phyloP scores from a whole-genome alignment of 2,329 filamentous ascomycete species.

The Leptographium flavum region DNA sequence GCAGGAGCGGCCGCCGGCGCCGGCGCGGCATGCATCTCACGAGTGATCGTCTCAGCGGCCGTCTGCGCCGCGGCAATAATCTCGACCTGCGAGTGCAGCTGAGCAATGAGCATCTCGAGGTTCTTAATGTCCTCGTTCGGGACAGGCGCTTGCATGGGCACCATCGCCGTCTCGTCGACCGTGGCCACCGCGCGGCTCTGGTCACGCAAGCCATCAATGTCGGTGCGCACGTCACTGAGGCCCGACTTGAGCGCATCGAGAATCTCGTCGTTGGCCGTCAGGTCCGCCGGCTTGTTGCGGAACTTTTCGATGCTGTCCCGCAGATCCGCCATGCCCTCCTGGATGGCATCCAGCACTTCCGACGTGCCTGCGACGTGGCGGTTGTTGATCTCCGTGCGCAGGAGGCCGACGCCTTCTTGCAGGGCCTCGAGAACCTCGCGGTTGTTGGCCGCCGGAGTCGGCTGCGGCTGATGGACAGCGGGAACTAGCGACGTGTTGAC shows the following conservation, averaged over 20 bases:
- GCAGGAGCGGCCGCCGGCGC: neutral
- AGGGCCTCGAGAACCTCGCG: slow-evolving; percentile 60
- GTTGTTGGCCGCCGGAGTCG: slow-evolving; percentile 22
- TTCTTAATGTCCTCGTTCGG: slow-evolving; percentile 59
- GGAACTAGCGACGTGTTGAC: slow-evolving; percentile 57
- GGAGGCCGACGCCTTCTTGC: slow-evolving; percentile 55
- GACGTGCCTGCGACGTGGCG: slow-evolving; percentile 56
- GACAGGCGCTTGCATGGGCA: slow-evolving; percentile 37
- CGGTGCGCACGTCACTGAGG: slow-evolving; percentile 57
- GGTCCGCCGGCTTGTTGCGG: slow-evolving; percentile 63
- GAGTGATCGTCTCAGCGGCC: neutral
- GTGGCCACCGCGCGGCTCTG: slow-evolving; percentile 34
- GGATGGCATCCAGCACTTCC: slow-evolving; percentile 78
- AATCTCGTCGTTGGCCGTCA: slow-evolving; percentile 79
- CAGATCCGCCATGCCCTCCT: slow-evolving; percentile 71
- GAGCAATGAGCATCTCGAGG: slow-evolving; percentile 68
- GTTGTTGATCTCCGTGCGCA: slow-evolving; percentile 61
- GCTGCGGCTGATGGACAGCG: slow-evolving; percentile 27
- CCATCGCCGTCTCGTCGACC: slow-evolving; percentile 36
- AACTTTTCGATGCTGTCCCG: slow-evolving; percentile 64
- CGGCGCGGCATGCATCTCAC: neutral
- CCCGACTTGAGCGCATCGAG: slow-evolving; percentile 77
- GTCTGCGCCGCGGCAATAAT: slow-evolving; percentile 37
- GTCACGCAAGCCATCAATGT: slow-evolving; percentile 67
- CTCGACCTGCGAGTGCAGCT: slow-evolving; percentile 76